phyloP scores from a whole-genome alignment of 2,329 filamentous ascomycete genomes.

The Acephala macrosclerotiorum region DNA sequence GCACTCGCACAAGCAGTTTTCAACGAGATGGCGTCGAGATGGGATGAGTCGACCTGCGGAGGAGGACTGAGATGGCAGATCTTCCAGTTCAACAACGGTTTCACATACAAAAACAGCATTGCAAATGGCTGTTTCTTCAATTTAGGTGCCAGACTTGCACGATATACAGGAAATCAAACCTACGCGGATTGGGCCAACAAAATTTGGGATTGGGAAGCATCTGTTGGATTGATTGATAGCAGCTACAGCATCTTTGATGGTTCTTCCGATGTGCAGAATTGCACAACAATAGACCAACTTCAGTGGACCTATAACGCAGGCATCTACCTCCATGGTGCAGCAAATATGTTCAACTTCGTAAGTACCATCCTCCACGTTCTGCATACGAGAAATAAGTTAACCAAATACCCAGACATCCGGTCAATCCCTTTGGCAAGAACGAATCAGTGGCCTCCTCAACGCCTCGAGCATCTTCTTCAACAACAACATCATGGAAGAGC shows the following conservation, averaged over 20 bases:
- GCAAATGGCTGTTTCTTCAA: constrained; percentile 68
- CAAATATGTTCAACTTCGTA: constrained; percentile 73
- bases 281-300: constrained; percentile 62
- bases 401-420: constrained; percentile 47
- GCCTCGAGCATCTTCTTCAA: constrained; percentile 60
- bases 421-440: constrained; percentile 60
- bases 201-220: constrained; percentile 73
- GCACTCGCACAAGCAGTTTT: constrained; percentile 80
- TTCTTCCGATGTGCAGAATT: constrained; percentile 61
- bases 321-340: constrained; percentile 70
- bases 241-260: constrained; percentile 69
- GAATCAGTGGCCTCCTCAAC: constrained; percentile 63
- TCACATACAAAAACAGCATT: constrained; percentile 75
- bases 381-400: constrained; percentile 18
- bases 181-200: constrained; percentile 80
- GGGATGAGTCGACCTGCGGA: constrained; percentile 72
- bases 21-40: constrained; percentile 76
- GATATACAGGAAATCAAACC: constrained; percentile 79
- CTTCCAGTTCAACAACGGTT: constrained; percentile 83
- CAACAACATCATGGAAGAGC: constrained; percentile 65
- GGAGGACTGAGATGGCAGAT: constrained; percentile 87
- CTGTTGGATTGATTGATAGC: constrained; percentile 64
- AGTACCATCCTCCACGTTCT: constrained; percentile 29
- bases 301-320: constrained; percentile 76
- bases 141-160: constrained; percentile 69